Evolutionary conservation across 306 rosid species (phyloP).

Genomic region (Quercus robur): DNA sequence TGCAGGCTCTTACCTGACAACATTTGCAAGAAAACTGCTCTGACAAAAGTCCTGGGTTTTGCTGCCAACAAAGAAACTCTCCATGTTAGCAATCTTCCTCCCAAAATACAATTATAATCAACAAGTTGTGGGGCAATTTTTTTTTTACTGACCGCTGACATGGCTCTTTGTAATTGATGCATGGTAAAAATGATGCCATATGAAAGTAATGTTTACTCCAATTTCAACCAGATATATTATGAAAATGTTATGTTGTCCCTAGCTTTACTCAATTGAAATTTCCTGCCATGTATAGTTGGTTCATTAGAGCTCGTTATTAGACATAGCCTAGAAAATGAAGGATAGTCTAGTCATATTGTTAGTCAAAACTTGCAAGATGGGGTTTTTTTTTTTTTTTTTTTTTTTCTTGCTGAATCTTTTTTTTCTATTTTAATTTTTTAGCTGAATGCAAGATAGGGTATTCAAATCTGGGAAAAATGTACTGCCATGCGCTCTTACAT

Average conservation of each 20-base stretch:
- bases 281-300: neutral
- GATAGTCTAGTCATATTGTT: neutral
- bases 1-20: slow-evolving; percentile 59
- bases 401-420: no score
- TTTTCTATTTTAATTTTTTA: no score
- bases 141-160: no score
- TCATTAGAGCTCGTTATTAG: neutral
- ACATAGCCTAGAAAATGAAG: neutral
- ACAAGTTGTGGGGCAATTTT: no score
- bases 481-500: slow-evolving; percentile 33
- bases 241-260: no score
- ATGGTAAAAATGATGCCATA: no score
- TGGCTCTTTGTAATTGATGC: no score
- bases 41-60: slow-evolving; percentile 65
- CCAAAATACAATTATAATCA: neutral
- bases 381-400: no score
- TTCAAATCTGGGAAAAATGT: neutral
- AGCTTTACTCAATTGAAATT: neutral
- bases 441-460: neutral
- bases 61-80: slow-evolving; percentile 52
- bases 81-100: slow-evolving; percentile 12
- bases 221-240: no score
- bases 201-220: no score
- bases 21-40: slow-evolving; percentile 77
- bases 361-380: neutral